These are phyloP conservation scores for Cronartium quercuum DNA, from an alignment of 1,284 basidiomycete genomes.

Conservation along the genomic window DNA sequence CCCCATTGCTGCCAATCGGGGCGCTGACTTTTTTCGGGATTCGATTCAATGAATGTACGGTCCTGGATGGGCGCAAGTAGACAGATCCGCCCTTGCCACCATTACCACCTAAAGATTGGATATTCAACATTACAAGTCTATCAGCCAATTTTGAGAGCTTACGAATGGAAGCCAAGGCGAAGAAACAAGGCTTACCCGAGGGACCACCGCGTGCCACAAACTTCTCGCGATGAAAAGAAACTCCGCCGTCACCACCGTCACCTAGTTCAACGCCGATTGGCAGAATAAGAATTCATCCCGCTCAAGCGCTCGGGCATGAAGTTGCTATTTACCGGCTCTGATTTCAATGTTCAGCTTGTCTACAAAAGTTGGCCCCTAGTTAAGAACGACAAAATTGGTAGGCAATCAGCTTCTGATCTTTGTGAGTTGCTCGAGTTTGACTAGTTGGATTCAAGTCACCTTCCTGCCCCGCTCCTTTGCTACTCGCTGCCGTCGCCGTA, in stretches of 20 bases:
- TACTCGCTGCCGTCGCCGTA: slow-evolving; percentile 29
- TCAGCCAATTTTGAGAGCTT: background rate
- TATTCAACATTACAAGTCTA: slow-evolving; percentile 46
- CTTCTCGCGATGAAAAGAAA: slow-evolving; percentile 38
- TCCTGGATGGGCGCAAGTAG: slow-evolving; percentile 68
- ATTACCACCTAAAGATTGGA: slow-evolving; percentile 64
- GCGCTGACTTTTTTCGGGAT: slow-evolving; percentile 65
- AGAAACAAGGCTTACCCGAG: slow-evolving; percentile 72
- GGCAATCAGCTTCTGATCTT: background rate
- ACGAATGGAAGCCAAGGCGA: no score
- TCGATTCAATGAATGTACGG: slow-evolving; percentile 68
- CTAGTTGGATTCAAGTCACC: background rate
- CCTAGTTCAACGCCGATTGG: background rate
- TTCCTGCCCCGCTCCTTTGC: slow-evolving; percentile 29
- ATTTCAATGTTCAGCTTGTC: slow-evolving; percentile 72
- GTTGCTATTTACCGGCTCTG: slow-evolving; percentile 58
- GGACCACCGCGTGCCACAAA: slow-evolving; percentile 38
- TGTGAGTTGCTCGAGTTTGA: background rate
- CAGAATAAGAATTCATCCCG: slow-evolving; percentile 41
- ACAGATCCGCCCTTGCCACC: slow-evolving; percentile 82
- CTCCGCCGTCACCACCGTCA: slow-evolving; percentile 38
- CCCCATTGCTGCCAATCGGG: slow-evolving; percentile 63
- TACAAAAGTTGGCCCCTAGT: slow-evolving; percentile 68
- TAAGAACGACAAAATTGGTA: background rate
- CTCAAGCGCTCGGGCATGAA: slow-evolving; percentile 40